phyloP scores from a whole-genome alignment of 768 basidiomycete genomes.

The Amanita rimosa region DNA sequence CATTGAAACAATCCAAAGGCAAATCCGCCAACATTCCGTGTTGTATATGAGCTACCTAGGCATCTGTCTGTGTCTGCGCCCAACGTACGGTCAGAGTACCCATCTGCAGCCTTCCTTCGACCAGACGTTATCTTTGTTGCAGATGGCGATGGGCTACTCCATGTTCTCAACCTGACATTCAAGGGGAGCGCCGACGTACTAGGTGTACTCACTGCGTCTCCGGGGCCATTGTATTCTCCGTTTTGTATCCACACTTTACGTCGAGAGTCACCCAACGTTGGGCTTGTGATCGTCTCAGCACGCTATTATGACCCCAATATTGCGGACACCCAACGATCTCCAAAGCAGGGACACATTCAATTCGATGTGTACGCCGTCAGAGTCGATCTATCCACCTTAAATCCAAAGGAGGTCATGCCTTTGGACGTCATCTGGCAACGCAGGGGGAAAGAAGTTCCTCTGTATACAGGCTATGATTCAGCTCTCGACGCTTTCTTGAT shows the following conservation, averaged over 20 bases:
- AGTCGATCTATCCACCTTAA: slow-evolving; percentile 32
- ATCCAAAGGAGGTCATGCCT: slow-evolving; percentile 18
- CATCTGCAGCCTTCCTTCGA: slow-evolving; percentile 51
- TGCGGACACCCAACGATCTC: slow-evolving; percentile 13
- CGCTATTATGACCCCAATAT: slow-evolving; percentile 26
- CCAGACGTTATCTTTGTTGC: slow-evolving; percentile 40
- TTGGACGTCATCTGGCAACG: slow-evolving; percentile 60
- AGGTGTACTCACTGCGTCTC: slow-evolving; percentile 40
- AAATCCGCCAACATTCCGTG: slow-evolving; percentile 37
- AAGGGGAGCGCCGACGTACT: slow-evolving; percentile 30
- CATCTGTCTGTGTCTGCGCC: slow-evolving; percentile 32
- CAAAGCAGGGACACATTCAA: slow-evolving; percentile 21
- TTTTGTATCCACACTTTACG: slow-evolving; percentile 34
- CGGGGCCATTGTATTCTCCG: slow-evolving; percentile 28
- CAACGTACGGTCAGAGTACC: slow-evolving; percentile 55
- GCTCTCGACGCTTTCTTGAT: slow-evolving; percentile 39
- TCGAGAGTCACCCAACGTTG: slow-evolving; percentile 24
- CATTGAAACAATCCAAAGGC: slow-evolving; percentile 21
- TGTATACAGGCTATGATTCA: slow-evolving; percentile 38
- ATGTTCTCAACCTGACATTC: slow-evolving; percentile 38
- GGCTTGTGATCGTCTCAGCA: slow-evolving; percentile 48
- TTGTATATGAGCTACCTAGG: slow-evolving; percentile 50
- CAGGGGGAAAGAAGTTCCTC: slow-evolving; percentile 60
- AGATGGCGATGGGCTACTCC: slow-evolving; percentile 63
- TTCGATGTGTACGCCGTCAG: slow-evolving; percentile 61